Conservation (phyloP, 345 rosid species). For the Citrus glauca region DNA sequence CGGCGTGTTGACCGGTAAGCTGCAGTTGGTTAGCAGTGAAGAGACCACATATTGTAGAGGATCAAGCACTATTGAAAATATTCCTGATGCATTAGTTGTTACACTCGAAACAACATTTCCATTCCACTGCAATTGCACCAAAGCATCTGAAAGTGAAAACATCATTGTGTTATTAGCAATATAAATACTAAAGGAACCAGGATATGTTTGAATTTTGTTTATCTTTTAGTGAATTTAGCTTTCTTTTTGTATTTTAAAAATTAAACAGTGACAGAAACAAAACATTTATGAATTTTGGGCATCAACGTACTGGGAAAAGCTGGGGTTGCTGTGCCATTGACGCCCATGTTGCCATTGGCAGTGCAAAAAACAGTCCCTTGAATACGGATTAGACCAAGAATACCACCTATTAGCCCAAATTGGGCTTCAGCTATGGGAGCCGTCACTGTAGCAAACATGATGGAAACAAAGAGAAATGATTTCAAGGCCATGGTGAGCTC, state of each 20-base stretch:
- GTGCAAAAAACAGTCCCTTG: constrained; percentile 50
- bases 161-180: neutral
- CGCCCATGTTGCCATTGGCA: constrained; percentile 32
- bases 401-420: constrained; percentile 32
- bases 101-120: constrained; percentile 40
- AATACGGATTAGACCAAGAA: constrained; percentile 40
- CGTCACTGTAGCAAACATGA: constrained; percentile 18
- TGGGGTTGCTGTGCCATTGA: constrained; percentile 38
- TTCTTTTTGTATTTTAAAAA: too few relatives aligned
- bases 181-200: neutral
- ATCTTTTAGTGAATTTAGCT: too few relatives aligned
- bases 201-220: too few relatives aligned
- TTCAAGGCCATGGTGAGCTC: constrained; percentile 21
- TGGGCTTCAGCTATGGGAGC: constrained; percentile 48
- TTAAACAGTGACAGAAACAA: too few relatives aligned
- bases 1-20: constrained; percentile 46
- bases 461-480: constrained; percentile 22
- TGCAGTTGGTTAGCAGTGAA: constrained; percentile 37
- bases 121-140: constrained; percentile 50
- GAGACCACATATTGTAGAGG: constrained; percentile 39
- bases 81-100: constrained; percentile 39
- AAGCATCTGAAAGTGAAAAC: constrained; percentile 35
- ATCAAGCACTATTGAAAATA: constrained; percentile 36
- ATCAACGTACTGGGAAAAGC: constrained; percentile 40
- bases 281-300: neutral